Percentiles rank a stretch among this genome's conserved stretches.
Conservation (phyloP, 2,329 filamentous ascomycete genomes). For the Fusarium xylarioides region DNA sequence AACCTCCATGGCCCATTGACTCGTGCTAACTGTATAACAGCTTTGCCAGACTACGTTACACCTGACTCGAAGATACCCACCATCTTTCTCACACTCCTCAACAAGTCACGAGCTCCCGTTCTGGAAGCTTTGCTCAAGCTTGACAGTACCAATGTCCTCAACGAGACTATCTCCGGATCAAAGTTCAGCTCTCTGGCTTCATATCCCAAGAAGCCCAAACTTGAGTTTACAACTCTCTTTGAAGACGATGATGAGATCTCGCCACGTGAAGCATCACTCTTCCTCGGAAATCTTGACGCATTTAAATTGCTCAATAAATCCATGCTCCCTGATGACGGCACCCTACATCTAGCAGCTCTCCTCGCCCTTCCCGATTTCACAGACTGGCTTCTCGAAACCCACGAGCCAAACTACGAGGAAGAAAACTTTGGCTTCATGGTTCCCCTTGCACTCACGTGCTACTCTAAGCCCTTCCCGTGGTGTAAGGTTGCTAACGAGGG, state of each 20-base stretch:
- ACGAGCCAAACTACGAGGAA: conserved; percentile 16
- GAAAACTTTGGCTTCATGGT: conserved; percentile 27
- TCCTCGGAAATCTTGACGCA: conserved; percentile 9
- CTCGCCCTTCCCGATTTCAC: conserved; percentile 8
- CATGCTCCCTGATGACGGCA: background rate
- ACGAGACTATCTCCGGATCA: conserved; percentile 15
- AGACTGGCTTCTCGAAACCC: conserved; percentile 1
- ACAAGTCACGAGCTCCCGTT: background rate
- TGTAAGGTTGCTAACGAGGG: conserved; percentile 18
- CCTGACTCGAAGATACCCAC: background rate
- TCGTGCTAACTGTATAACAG: background rate
- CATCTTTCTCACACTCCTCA: background rate
- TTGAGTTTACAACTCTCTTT: conserved; percentile 8
- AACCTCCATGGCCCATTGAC: accelerated
- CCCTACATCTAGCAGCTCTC: conserved; percentile 13
- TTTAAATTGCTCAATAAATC: background rate
- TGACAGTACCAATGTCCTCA: background rate
- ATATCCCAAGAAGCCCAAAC: background rate
- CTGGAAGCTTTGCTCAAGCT: background rate
- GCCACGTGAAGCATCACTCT: conserved; percentile 7
- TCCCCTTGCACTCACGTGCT: background rate
- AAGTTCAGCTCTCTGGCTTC: conserved; percentile 10
- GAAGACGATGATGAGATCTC: conserved; percentile 19
- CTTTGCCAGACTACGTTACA: background rate
- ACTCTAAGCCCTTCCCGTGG: conserved; percentile 7